Evolutionary conservation across 495 filamentous ascomycete species (phyloP).

Genomic region (Oidiodendron maius): DNA sequence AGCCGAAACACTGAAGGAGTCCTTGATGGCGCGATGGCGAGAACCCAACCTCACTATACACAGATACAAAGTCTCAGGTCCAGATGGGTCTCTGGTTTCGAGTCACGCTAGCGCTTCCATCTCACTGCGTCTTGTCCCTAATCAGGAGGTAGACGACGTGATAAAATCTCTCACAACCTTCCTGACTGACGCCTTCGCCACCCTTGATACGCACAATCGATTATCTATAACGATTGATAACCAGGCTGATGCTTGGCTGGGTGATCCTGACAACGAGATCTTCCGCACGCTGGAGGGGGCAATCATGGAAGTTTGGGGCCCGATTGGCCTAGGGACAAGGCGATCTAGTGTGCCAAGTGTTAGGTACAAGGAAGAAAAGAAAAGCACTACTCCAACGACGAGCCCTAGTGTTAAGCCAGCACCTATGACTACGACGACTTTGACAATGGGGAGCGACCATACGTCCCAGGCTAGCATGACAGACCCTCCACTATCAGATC

Average conservation of each 20-base stretch:
- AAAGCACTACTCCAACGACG: constrained; percentile 30
- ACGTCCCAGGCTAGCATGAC: constrained; percentile 23
- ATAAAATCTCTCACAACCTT: constrained; percentile 58
- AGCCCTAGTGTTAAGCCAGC: constrained; percentile 31
- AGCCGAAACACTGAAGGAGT: constrained; percentile 61
- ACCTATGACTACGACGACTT: constrained; percentile 52
- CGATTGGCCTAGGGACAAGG: constrained; percentile 25
- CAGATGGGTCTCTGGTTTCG: constrained; percentile 82
- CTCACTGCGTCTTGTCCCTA: constrained; percentile 87
- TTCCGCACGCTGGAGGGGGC: constrained; percentile 85
- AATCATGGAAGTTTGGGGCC: constrained; percentile 75
- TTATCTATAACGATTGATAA: constrained; percentile 82
- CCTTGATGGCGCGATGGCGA: constrained; percentile 90
- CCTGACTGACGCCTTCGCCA: constrained; percentile 63
- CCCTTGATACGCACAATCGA: constrained; percentile 70
- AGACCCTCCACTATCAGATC: no score
- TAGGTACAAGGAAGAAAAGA: constrained; percentile 25
- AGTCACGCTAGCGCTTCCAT: constrained; percentile 77
- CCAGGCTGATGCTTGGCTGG: constrained; percentile 93
- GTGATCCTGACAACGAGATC: constrained; percentile 84
- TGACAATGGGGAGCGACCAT: constrained; percentile 40
- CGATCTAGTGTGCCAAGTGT: constrained; percentile 19
- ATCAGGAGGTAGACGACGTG: constrained; percentile 76
- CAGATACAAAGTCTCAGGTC: constrained; percentile 82
- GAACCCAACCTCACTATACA: constrained; percentile 92